phyloP scores from a whole-genome alignment of 805 yeast genomes.

The Spathaspora arborariae region DNA sequence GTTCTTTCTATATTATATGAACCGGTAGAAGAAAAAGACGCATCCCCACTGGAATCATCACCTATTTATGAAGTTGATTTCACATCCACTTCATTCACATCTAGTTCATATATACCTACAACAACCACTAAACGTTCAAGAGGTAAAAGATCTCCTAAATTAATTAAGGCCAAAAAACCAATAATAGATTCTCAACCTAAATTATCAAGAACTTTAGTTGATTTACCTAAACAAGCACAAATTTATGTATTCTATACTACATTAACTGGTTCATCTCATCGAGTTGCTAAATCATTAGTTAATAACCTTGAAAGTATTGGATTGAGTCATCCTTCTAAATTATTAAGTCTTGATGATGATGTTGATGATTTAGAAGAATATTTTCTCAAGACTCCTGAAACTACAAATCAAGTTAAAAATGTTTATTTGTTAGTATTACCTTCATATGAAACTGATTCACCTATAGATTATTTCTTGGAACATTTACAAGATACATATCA shows the following conservation, averaged over 20 bases:
- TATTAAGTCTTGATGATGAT: slow-evolving; percentile 73
- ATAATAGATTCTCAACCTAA: slow-evolving; percentile 23
- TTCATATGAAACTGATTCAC: slow-evolving; percentile 89
- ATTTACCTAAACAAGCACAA: slow-evolving; percentile 48
- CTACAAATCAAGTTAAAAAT: slow-evolving; percentile 28
- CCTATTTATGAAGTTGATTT: slow-evolving; percentile 41
- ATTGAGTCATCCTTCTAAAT: slow-evolving; percentile 41
- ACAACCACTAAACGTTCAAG: slow-evolving; percentile 12
- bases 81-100: slow-evolving; percentile 29
- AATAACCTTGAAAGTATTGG: slow-evolving; percentile 28
- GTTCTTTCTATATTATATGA: slow-evolving; percentile 10
- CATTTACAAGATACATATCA: slow-evolving; percentile 74
- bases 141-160: slow-evolving; percentile 35
- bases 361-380: slow-evolving; percentile 80
- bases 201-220: slow-evolving; percentile 35
- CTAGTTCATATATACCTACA: background rate
- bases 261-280: slow-evolving; percentile 75
- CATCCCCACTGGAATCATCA: slow-evolving; percentile 15
- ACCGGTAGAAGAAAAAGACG: background rate
- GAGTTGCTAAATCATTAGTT: slow-evolving; percentile 55
- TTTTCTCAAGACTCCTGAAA: slow-evolving; percentile 60
- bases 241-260: slow-evolving; percentile 77
- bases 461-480: slow-evolving; percentile 82
- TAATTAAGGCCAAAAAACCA: slow-evolving; percentile 36
- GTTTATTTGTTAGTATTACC: slow-evolving; percentile 77